Evolutionary conservation across 2,329 filamentous ascomycete species (phyloP), one percentile per base, ranked within the genome.

Genomic region (Epichloe festucae): DNA sequence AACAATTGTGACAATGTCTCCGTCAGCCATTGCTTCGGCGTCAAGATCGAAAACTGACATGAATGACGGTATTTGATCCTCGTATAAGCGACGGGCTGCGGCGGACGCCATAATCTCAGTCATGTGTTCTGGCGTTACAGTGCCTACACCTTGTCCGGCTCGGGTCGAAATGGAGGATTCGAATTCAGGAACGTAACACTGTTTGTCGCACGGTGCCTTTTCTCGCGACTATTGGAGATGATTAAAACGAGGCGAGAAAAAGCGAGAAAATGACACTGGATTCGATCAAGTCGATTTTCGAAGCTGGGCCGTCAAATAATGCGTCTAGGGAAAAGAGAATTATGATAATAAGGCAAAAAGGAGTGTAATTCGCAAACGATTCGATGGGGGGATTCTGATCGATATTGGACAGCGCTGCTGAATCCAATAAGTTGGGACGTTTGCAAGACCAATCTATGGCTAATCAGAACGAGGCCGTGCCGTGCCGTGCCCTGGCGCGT

Each of bases 31-130:
- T 52, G 68, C 73, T 58, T 75, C 76, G 58, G 69, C 69, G 62
- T 84, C 80, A 58, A 84, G 74, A 64, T 82, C 81, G 70, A 84
- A 86, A 52, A 87, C 83, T 52, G 84, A 83, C 82, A 85, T 86
- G 61, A 87, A 85, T 21, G 84, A 81, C 63, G 84, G 84, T 74
- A 87, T 83, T 66, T 83, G 80, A 63, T 83, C 80, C 72, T 84
- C 79, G 65, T 80, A 82, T 60, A 81, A 65, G 65, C 78, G 76
- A 59, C 79, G 72, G 50, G 78, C 73, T 53, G 79, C 73, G 58
- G 80, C 76, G 60, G 79, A 81, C 67, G 78, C 78, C 79, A 83
- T 83, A 56, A 68, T 79, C 56, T 56, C 54, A 42, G 48, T 38
- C 14, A 46, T 46, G 14, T 27, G 15, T 36, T 8, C 15, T 14